Evolutionary conservation across 352 stramenopile species (phyloP).

Genomic region (Phytopythium sindhum): DNA sequence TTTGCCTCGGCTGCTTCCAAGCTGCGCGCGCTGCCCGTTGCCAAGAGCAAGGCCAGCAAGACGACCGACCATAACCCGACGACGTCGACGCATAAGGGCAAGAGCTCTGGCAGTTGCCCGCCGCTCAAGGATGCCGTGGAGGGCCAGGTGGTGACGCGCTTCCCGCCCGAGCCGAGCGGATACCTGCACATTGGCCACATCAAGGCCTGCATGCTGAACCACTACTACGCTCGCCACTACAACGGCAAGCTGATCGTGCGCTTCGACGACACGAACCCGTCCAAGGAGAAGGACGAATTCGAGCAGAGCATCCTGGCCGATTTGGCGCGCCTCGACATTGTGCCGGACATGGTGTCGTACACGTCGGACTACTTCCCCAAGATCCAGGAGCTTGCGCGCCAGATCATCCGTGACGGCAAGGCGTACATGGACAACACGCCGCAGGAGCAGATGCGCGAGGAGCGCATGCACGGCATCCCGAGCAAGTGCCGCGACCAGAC

Average conservation of each 20-base stretch:
- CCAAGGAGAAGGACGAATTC: constrained; percentile 99
- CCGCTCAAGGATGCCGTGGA: constrained; percentile 93
- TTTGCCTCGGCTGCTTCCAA: constrained; percentile 49
- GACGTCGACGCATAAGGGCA: constrained; percentile 51
- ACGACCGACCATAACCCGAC: constrained; percentile 21
- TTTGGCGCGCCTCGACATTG: constrained; percentile 80
- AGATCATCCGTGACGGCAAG: constrained; percentile 94
- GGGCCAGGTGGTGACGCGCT: constrained; percentile 97
- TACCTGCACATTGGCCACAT: constrained; percentile 99
- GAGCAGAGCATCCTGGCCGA: constrained; percentile 94
- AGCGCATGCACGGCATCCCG: constrained; percentile 93
- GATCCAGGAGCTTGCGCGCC: constrained; percentile 92
- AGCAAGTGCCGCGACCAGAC: constrained; percentile 90
- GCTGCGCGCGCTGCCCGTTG: constrained; percentile 46
- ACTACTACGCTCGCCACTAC: constrained; percentile 98
- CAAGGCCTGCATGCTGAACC: constrained; percentile 99
- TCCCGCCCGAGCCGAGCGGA: constrained; percentile 97
- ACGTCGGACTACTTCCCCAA: constrained; percentile 98
- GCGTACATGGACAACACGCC: constrained; percentile 99
- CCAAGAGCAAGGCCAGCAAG: constrained; percentile 13
- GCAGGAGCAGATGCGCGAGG: constrained; percentile 96
- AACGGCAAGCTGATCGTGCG: constrained; percentile 97
- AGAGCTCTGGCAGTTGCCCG: constrained; percentile 88
- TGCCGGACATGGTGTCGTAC: constrained; percentile 89
- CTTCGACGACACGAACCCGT: constrained; percentile 99